Evolutionary conservation across 352 stramenopile genomes (phyloP), one percentile per base, ranked within the genome.

Genomic region (Globisporangium mamillatum): DNA sequence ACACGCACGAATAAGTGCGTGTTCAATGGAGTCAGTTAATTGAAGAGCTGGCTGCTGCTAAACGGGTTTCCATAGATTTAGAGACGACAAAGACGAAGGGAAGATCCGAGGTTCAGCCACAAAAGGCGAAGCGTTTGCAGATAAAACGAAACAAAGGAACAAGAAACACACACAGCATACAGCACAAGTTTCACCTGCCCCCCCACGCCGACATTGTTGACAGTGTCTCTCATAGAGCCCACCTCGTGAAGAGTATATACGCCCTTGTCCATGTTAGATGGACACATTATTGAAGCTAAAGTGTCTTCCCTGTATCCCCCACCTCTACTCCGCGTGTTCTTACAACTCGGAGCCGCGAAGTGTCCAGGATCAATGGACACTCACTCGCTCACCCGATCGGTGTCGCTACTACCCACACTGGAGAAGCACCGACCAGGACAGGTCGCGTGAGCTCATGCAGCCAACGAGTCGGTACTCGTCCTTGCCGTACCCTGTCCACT

Each of bases 1-100:
- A 86, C 70, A 78, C 94, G 70, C 66, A 89, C 70, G 74, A 92
- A 75, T 68, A 86, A 50, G 56, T 3, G 41, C 18, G 29, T 46
- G 54, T 46, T 46, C 5, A 20, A 14, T 48, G 54, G 9, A 29
- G 20, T 14, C 52, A 34, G 25, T 7, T 41, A 8, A 27, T 7
- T 59, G 16, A 27, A 24, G 56, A 34, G 55, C 9, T 46, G 32
- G 4, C 27, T 20, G 56, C n/a, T 25, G 55, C 18, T 24, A 8
- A 27, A 38, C 10, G 22, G 20, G 20, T 44, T 46, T 50, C 52
- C 57, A 72, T 78, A 76, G 66, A 71, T 62, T 75, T 63, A 66
- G 46, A 60, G 46, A 59, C 1, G 27, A 46, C 38, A 46, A 58
- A 14, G 6, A 36, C 7, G 6, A 34, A 24, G 14, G 20, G 34